Conservation (phyloP, 1,284 basidiomycete species). For the Meira nashicola region DNA sequence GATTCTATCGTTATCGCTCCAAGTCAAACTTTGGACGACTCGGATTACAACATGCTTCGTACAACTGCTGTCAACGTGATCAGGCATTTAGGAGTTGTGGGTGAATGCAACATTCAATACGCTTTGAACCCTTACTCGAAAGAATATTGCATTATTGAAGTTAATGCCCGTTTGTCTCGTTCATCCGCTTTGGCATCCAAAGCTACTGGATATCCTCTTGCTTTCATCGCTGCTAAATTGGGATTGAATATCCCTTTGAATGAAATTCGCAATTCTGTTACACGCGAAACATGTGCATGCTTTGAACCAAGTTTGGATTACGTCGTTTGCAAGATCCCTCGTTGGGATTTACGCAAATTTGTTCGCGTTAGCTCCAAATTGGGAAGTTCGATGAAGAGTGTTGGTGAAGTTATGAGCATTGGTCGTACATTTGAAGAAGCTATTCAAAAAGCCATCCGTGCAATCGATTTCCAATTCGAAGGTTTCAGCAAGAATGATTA, state of each 20-base stretch:
- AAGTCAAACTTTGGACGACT: conserved; percentile 77
- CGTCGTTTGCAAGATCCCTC: conserved; percentile 94
- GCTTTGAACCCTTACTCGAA: conserved; percentile 90
- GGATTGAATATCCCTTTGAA: conserved; percentile 94
- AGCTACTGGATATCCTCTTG: conserved; percentile 95
- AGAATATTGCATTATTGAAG: conserved; percentile 99
- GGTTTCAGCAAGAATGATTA: conserved; percentile 83
- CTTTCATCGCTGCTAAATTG: conserved; percentile 96
- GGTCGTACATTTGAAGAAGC: conserved; percentile 97
- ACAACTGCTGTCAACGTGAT: conserved; percentile 98
- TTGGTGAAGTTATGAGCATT: conserved; percentile 98
- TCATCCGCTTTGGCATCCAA: conserved; percentile 97
- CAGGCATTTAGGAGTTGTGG: conserved; percentile 91
- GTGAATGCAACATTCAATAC: conserved; percentile 99
- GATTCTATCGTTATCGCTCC: conserved; percentile 99
- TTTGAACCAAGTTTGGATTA: conserved; percentile 98
- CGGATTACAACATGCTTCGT: conserved; percentile 98
- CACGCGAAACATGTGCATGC: conserved; percentile 91
- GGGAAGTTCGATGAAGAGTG: conserved; percentile 73
- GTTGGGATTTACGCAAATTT: conserved; percentile 99
- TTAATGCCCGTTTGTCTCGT: conserved; percentile 96
- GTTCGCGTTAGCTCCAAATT: conserved; percentile 55
- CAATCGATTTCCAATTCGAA: conserved; percentile 88
- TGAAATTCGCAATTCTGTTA: conserved; percentile 95
- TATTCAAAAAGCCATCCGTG: conserved; percentile 93